Percentiles rank a stretch among this genome's conserved stretches.
Evolutionary conservation across 768 basidiomycete genomes (phyloP).

Genomic region (Suillus decipiens): DNA sequence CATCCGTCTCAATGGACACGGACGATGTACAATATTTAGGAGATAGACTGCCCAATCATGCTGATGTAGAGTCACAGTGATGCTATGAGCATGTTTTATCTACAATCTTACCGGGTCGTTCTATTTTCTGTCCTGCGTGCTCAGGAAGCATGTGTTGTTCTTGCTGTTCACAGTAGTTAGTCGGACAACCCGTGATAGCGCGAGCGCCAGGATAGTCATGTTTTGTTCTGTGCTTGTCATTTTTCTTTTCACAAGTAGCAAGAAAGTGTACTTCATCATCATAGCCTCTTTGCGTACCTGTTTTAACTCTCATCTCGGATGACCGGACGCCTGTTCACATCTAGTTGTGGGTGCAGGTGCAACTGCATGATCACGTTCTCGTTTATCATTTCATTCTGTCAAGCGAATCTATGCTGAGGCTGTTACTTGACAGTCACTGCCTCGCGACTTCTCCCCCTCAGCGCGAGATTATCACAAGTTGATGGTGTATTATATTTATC

Average conservation of each 20-base stretch:
- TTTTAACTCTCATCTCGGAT: neutral
- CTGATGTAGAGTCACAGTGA: slow-evolving; percentile 1
- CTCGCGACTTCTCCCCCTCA: too few species aligned
- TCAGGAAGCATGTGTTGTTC: neutral
- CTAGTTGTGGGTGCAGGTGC: neutral
- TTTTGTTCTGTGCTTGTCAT: neutral
- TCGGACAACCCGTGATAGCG: neutral
- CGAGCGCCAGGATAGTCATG: neutral
- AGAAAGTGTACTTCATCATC: neutral
- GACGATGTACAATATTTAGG: neutral
- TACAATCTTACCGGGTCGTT: neutral
- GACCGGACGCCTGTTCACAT: neutral
- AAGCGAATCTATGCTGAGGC: neutral
- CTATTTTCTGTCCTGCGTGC: neutral
- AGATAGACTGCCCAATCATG: neutral
- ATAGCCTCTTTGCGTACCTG: neutral
- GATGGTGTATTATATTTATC: neutral
- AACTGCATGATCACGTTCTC: neutral
- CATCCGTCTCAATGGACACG: neutral
- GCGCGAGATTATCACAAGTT: too few species aligned
- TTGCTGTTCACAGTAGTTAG: neutral
- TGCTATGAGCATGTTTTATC: neutral
- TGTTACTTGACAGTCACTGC: neutral
- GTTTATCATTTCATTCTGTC: neutral
- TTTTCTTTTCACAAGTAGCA: neutral